These are phyloP conservation scores for Amphichorda felina DNA, from an alignment of 2,329 filamentous ascomycete species.

Conservation along the genomic window DNA sequence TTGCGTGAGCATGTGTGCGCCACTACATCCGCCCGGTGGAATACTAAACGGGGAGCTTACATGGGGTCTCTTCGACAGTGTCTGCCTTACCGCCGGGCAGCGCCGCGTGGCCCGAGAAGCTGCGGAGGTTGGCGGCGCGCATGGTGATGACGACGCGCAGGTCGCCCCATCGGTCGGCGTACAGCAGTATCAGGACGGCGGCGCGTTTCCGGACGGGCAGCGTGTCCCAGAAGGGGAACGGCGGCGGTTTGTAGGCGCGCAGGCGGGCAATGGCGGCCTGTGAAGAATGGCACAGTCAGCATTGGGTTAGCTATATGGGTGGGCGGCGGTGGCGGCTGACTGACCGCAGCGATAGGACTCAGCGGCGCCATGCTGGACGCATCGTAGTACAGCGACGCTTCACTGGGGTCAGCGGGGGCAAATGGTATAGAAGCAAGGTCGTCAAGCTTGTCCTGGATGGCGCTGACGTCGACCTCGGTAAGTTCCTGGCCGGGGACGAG, in stretches of 20 bases:
- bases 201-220: constrained; percentile 58
- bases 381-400: constrained; percentile 43
- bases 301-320: no score
- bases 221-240: constrained; percentile 49
- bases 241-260: constrained; percentile 46
- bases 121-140: constrained; percentile 50
- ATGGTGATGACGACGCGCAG: constrained; percentile 61
- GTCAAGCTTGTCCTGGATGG: constrained; percentile 1
- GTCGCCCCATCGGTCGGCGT: constrained; percentile 72
- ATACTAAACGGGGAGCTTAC: constrained; percentile 25
- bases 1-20: not conserved
- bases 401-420: not conserved
- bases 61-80: constrained; percentile 43
- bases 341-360: constrained; percentile 40
- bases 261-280: constrained; percentile 49
- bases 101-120: constrained; percentile 75
- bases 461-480: constrained; percentile 13
- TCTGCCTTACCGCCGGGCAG: constrained; percentile 71
- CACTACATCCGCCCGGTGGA: not conserved
- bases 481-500: constrained; percentile 3
- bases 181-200: constrained; percentile 79
- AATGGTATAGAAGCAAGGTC: not conserved
- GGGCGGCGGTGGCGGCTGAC: constrained; percentile 13
- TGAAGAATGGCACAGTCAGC: no score
- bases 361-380: constrained; percentile 43